Conservation (phyloP, 208 protist species). For the Crithidia bombi region DNA sequence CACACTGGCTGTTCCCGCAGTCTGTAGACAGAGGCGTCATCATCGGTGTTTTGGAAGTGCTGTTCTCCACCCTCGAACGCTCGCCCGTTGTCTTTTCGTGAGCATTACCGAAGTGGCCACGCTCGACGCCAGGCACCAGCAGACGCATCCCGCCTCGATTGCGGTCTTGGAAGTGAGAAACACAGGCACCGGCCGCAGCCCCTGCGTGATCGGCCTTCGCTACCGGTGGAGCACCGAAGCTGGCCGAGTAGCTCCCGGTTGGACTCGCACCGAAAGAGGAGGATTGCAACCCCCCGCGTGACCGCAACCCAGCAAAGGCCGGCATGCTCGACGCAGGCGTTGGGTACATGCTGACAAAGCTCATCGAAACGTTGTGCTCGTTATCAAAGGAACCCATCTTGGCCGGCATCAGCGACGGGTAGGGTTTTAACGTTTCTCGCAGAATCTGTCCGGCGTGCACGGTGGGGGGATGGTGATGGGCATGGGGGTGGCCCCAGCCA, state of each 20-base stretch:
- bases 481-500: no score
- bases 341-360: constrained; percentile 4
- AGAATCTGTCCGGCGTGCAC: neutral
- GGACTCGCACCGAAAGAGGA: neutral
- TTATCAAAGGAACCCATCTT: constrained; percentile 16
- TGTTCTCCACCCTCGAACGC: neutral
- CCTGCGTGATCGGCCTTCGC: neutral
- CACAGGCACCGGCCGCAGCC: neutral
- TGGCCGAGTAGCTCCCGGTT: neutral
- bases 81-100: neutral
- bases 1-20: neutral
- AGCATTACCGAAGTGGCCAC: neutral
- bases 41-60: neutral
- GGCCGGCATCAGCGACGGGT: neutral
- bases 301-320: neutral
- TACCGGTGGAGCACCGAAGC: neutral
- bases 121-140: neutral
- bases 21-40: neutral
- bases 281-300: neutral
- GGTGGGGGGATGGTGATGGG: neutral
- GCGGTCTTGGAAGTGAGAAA: constrained; percentile 1
- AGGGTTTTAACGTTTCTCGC: neutral
- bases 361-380: constrained; percentile 18
- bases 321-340: constrained; percentile 9
- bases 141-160: neutral